phyloP scores from a whole-genome alignment of 2,329 filamentous ascomycete genomes.

The Penicillium brasilianum region DNA sequence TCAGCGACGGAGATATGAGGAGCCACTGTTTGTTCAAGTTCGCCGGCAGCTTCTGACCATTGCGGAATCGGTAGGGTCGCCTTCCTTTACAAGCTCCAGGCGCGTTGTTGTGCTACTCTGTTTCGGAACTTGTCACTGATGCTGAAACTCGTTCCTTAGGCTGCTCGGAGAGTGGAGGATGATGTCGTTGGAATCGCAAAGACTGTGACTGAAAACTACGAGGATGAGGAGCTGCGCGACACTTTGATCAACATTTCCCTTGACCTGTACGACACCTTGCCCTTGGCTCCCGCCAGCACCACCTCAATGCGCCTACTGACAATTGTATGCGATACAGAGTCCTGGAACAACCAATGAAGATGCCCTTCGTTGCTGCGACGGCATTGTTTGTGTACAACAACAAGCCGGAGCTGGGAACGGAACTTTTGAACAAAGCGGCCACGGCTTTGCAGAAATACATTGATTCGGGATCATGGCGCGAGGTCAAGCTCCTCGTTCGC shows the following conservation, averaged over 20 bases:
- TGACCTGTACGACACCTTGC: conserved; percentile 64
- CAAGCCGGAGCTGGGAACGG: conserved; percentile 73
- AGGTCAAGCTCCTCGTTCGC: conserved; percentile 87
- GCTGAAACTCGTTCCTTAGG: conserved; percentile 41
- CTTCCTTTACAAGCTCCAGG: conserved; percentile 9
- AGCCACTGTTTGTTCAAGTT: conserved; percentile 71
- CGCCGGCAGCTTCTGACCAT: conserved; percentile 79
- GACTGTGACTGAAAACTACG: conserved; percentile 79
- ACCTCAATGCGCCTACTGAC: conserved; percentile 7
- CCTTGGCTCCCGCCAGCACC: background rate
- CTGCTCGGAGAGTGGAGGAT: conserved; percentile 76
- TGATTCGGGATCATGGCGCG: conserved; percentile 78
- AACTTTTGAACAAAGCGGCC: conserved; percentile 69
- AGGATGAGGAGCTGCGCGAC: conserved; percentile 77
- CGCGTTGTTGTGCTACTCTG: background rate
- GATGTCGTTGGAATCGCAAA: conserved; percentile 77
- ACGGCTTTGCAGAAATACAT: conserved; percentile 70
- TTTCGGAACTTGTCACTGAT: conserved; percentile 14
- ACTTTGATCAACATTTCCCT: conserved; percentile 75
- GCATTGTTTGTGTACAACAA: conserved; percentile 78
- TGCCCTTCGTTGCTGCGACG: conserved; percentile 88
- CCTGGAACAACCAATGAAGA: conserved; percentile 93
- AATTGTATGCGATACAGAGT: conserved; percentile 52
- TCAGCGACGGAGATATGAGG: conserved; percentile 75
- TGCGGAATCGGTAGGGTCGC: conserved; percentile 68